These are phyloP conservation scores for Phascolomyces articulosus DNA, from an alignment of 371 early-diverging fungal species.

Conservation along the genomic window DNA sequence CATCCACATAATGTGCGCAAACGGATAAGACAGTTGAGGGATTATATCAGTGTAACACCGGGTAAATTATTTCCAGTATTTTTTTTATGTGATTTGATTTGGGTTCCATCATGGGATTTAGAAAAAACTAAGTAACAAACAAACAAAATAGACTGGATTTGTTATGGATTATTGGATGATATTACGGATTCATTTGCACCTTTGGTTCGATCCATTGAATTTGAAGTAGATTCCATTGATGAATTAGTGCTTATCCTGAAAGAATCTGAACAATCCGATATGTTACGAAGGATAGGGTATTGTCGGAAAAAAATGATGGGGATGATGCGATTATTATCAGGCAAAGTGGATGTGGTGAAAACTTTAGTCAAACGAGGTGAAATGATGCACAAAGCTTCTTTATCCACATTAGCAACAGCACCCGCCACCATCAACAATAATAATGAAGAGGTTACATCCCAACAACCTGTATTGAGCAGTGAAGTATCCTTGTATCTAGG, in stretches of 20 bases:
- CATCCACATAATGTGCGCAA: conserved; percentile 79
- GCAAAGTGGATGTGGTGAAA: conserved; percentile 84
- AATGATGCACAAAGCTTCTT: conserved; percentile 26
- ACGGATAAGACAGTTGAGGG: conserved; percentile 72
- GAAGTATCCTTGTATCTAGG: conserved; percentile 87
- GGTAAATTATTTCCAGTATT: conserved; percentile 28
- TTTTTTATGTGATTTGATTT: too few relatives aligned
- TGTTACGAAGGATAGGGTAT: conserved; percentile 86
- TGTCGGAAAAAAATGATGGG: conserved; percentile 81
- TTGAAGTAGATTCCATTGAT: conserved; percentile 92
- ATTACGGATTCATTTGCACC: conserved; percentile 87
- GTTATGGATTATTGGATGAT: conserved; percentile 87
- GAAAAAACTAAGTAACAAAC: conserved; percentile 3
- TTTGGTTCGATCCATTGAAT: conserved; percentile 74
- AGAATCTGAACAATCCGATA: conserved; percentile 86
- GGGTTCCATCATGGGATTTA: too few relatives aligned
- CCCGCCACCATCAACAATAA: neutral
- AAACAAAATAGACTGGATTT: conserved; percentile 78
- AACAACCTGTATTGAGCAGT: conserved; percentile 46
- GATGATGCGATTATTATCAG: conserved; percentile 71
- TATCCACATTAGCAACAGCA: conserved; percentile 40
- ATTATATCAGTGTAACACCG: conserved; percentile 66
- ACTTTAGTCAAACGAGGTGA: conserved; percentile 78
- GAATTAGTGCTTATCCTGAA: conserved; percentile 88
- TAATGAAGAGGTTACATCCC: neutral